phyloP scores from a whole-genome alignment of 2,329 filamentous ascomycete species.

The Epichloe festucae region DNA sequence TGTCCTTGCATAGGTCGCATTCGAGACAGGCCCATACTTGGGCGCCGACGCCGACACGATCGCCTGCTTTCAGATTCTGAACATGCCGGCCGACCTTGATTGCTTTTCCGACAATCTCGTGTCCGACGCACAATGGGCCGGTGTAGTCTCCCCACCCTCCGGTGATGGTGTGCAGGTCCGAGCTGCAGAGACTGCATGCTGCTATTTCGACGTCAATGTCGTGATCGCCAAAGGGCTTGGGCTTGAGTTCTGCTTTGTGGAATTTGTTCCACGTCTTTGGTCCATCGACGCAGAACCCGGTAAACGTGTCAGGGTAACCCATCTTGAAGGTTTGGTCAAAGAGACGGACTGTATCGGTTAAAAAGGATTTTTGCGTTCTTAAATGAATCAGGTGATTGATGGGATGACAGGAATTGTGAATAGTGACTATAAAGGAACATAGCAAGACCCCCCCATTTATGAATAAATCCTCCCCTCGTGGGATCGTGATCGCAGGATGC shows the following conservation, averaged over 20 bases:
- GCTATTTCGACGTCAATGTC: conserved; percentile 58
- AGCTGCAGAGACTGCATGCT: conserved; percentile 52
- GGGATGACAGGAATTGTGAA: no score
- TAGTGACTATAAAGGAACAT: accelerated
- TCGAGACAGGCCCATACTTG: conserved; percentile 45
- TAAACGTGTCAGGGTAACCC: conserved; percentile 32
- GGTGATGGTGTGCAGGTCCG: conserved; percentile 45
- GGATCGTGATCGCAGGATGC: conserved; percentile 16
- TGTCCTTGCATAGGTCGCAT: conserved; percentile 31
- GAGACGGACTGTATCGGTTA: no score
- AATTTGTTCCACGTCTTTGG: conserved; percentile 30
- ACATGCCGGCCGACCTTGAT: conserved; percentile 32
- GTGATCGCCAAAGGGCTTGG: conserved; percentile 23
- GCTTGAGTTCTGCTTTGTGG: conserved; percentile 23
- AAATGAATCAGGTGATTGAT: no score
- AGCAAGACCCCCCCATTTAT: no score
- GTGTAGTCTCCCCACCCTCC: conserved; percentile 40
- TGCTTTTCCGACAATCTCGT: conserved; percentile 45
- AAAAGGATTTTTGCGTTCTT: no score
- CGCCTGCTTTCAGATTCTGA: conserved; percentile 42
- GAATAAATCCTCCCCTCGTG: conserved; percentile 12
- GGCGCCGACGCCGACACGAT: conserved; percentile 51
- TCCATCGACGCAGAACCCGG: conserved; percentile 29
- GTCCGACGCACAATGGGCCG: conserved; percentile 40
- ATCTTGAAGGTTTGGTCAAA: conserved; percentile 14